These are phyloP conservation scores for Mycena galopus DNA, from an alignment of 768 basidiomycete species.

Conservation along the genomic window DNA sequence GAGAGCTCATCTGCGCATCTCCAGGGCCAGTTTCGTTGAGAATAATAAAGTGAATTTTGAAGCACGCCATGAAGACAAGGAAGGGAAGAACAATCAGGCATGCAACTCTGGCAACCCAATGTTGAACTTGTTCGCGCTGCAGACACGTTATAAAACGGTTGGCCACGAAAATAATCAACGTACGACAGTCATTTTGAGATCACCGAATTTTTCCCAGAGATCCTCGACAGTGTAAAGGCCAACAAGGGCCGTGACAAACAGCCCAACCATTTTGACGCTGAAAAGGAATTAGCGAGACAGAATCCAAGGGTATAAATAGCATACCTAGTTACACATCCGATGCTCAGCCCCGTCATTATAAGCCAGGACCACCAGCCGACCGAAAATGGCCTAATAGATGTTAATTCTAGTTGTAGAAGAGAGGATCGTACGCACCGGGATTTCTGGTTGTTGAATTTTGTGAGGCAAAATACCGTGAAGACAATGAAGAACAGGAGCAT, in stretches of 20 bases:
- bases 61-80: conserved; percentile 91
- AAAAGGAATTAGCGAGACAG: conserved; percentile 1
- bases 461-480: conserved; percentile 93
- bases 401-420: conserved; percentile 21
- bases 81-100: conserved; percentile 93
- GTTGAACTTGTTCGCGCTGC: conserved; percentile 89
- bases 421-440: conserved; percentile 73
- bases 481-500: conserved; percentile 99
- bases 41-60: conserved; percentile 97
- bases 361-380: conserved; percentile 68
- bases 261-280: conserved; percentile 96
- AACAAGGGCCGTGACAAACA: conserved; percentile 95
- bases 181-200: conserved; percentile 91
- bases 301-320: background rate
- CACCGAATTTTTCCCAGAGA: conserved; percentile 98
- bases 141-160: conserved; percentile 12
- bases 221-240: conserved; percentile 98
- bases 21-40: conserved; percentile 96
- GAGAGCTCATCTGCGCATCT: conserved; percentile 97
- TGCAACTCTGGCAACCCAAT: conserved; percentile 89
- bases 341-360: conserved; percentile 9
- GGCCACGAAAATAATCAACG: conserved; percentile 45
- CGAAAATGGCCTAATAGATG: conserved; percentile 81
- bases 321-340: conserved; percentile 93
- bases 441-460: conserved; percentile 98